Evolutionary conservation across 2,329 filamentous ascomycete genomes (phyloP).

Genomic region (Amphichorda felina): DNA sequence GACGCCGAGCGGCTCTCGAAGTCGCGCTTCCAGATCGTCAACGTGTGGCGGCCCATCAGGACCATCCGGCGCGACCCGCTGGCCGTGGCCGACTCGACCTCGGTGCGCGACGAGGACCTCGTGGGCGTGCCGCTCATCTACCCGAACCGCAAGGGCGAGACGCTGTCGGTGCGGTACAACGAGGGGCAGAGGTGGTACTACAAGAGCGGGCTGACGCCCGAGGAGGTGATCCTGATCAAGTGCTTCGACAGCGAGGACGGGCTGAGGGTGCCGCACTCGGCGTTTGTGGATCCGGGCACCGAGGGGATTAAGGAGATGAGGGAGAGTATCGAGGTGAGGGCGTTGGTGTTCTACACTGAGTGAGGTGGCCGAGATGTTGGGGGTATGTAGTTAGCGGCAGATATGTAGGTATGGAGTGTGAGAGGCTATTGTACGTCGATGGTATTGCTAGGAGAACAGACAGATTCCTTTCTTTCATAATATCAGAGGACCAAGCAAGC

Average conservation of each 20-base stretch:
- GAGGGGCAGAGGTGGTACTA: conserved; percentile 38
- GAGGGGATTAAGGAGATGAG: conserved; percentile 30
- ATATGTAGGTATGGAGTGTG: too few species aligned
- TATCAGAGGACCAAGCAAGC: too few species aligned
- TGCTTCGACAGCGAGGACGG: conserved; percentile 48
- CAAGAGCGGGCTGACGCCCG: conserved; percentile 34
- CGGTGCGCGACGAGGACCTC: conserved; percentile 37
- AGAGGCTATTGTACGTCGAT: too few species aligned
- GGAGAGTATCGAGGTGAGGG: conserved; percentile 48
- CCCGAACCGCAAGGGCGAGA: conserved; percentile 36
- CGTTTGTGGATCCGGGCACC: conserved; percentile 34
- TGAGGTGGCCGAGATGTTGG: too few species aligned
- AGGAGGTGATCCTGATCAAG: conserved; percentile 47
- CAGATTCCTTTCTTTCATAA: too few species aligned
- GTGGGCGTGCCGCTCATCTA: conserved; percentile 37
- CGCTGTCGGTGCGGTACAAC: conserved; percentile 29
- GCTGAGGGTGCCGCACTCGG: conserved; percentile 40
- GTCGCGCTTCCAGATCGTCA: conserved; percentile 39
- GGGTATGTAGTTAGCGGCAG: too few species aligned
- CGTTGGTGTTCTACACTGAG: conserved; percentile 34
- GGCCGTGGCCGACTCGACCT: conserved; percentile 36
- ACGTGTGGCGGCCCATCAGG: conserved; percentile 38
- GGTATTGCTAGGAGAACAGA: too few species aligned
- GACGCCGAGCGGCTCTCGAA: conserved; percentile 28
- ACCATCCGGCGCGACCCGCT: conserved; percentile 41